These are phyloP conservation scores for Ogataea naganishii DNA, from an alignment of 805 yeast genomes.

Conservation along the genomic window DNA sequence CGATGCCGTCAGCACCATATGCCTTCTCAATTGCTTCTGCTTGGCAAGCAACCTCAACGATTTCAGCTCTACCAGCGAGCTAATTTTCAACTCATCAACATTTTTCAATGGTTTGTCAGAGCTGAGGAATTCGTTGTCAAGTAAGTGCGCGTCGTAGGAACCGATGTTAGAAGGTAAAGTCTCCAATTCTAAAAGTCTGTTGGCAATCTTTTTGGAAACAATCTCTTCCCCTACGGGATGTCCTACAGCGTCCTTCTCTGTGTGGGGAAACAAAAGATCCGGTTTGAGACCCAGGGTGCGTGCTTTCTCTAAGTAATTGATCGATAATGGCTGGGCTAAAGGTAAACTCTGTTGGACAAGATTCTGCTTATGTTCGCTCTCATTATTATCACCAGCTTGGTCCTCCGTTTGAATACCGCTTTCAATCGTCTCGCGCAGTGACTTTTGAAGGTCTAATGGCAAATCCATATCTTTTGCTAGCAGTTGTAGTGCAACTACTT, in stretches of 20 bases:
- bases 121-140: conserved; percentile 26
- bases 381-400: conserved; percentile 2
- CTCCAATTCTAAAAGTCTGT: conserved; percentile 54
- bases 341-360: conserved; percentile 11
- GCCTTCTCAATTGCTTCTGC: conserved; percentile 64
- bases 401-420: conserved; percentile 1
- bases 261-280: conserved; percentile 18
- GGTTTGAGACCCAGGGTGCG: conserved; percentile 29
- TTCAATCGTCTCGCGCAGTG: not conserved
- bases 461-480: conserved; percentile 58
- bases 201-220: conserved; percentile 44
- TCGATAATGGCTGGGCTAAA: too few relatives aligned
- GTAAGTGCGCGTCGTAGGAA: conserved; percentile 32
- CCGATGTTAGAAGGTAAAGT: conserved; percentile 64
- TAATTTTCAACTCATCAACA: conserved; percentile 53
- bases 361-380: not conserved
- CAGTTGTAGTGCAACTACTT: conserved; percentile 54
- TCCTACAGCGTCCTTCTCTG: conserved; percentile 38
- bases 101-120: conserved; percentile 36
- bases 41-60: conserved; percentile 54
- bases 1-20: conserved; percentile 29
- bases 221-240: conserved; percentile 40
- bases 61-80: conserved; percentile 62
- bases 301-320: conserved; percentile 31
- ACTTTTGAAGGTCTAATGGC: conserved; percentile 40